Conservation (phyloP, 1,284 basidiomycete species). For the Naganishia sp. region DNA sequence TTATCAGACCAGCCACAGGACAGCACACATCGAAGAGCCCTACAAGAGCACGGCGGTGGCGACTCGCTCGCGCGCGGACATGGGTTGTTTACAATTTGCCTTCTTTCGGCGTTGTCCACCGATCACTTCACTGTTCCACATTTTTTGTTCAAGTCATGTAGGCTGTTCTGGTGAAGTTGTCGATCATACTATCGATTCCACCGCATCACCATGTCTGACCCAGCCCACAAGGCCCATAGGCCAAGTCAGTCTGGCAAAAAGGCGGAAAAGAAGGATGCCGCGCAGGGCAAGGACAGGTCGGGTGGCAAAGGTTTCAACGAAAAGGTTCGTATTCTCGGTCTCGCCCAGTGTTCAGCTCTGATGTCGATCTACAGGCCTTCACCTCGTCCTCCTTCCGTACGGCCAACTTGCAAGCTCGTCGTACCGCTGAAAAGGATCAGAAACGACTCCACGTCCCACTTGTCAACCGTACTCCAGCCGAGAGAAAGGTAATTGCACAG, state of each 20-base stretch:
- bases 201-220: conserved; percentile 30
- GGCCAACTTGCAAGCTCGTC: conserved; percentile 82
- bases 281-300: conserved; percentile 64
- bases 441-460: conserved; percentile 93
- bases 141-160: background rate
- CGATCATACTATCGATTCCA: background rate
- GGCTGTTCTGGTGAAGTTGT: background rate
- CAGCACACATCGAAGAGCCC: too few relatives aligned
- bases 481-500: conserved; percentile 56
- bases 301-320: conserved; percentile 74
- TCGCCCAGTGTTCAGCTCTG: background rate
- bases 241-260: conserved; percentile 71
- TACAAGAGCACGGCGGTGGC: too few relatives aligned
- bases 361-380: conserved; percentile 63
- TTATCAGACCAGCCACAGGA: too few relatives aligned
- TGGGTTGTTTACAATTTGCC: conserved; percentile 23
- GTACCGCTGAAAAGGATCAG: conserved; percentile 92
- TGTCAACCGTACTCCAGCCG: conserved; percentile 89
- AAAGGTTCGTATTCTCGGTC: conserved; percentile 65
- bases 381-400: conserved; percentile 84
- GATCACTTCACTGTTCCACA: conserved; percentile 6
- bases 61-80: background rate
- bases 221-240: conserved; percentile 71
- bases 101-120: conserved; percentile 1
- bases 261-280: conserved; percentile 70